These are phyloP conservation scores for Cadophora malorum DNA, from an alignment of 2,329 filamentous ascomycete species.

Conservation along the genomic window DNA sequence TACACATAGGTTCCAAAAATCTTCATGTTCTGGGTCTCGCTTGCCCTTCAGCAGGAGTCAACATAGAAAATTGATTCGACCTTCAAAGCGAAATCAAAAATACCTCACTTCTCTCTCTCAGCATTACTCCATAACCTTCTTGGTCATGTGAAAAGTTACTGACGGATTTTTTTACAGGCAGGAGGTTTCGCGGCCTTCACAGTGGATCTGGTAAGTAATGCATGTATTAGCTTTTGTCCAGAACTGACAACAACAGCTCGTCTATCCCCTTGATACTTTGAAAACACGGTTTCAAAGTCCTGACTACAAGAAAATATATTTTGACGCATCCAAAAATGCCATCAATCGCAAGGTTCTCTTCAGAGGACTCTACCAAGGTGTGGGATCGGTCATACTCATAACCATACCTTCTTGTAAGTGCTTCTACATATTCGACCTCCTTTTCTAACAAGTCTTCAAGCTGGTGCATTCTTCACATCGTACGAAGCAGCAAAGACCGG, in stretches of 20 bases:
- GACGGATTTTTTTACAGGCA: slow-evolving; percentile 58
- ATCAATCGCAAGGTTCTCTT: slow-evolving; percentile 64
- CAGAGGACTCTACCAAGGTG: slow-evolving; percentile 82
- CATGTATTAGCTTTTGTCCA: not conserved
- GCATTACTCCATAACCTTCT: too few species aligned
- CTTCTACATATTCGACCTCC: not conserved
- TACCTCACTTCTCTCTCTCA: too few species aligned
- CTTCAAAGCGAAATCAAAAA: too few species aligned
- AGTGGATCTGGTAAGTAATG: slow-evolving; percentile 20
- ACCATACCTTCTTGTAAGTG: slow-evolving; percentile 81
- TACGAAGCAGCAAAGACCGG: slow-evolving; percentile 79
- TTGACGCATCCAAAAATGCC: slow-evolving; percentile 59
- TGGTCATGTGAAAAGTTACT: too few species aligned
- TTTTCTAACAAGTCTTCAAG: slow-evolving; percentile 49
- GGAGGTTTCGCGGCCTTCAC: slow-evolving; percentile 83
- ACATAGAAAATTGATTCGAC: too few species aligned
- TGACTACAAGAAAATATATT: slow-evolving; percentile 73
- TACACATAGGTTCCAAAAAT: not conserved
- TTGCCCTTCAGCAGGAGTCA: not conserved
- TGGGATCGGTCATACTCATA: slow-evolving; percentile 83
- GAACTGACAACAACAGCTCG: slow-evolving; percentile 50
- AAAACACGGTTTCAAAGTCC: slow-evolving; percentile 86
- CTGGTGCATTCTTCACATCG: slow-evolving; percentile 87
- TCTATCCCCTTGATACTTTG: slow-evolving; percentile 81
- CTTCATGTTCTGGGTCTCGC: not conserved